Conservation (phyloP, 179 eudicot species). For the Silene noctiflora region DNA sequence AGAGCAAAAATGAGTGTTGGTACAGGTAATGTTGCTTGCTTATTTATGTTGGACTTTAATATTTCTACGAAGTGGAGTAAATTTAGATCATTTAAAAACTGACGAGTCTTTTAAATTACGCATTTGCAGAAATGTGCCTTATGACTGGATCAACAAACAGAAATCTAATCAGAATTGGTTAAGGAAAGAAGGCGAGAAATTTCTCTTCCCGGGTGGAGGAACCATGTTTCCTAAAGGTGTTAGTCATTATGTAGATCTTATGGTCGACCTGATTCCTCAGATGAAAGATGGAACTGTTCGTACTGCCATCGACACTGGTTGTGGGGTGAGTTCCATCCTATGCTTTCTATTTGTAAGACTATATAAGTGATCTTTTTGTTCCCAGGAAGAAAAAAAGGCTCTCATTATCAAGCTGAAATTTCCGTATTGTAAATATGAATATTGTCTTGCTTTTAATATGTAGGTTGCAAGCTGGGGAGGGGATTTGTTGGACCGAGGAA, state of each 20-base stretch:
- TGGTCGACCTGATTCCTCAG: constrained; percentile 70
- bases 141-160: constrained; percentile 87
- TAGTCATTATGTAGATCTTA: constrained; percentile 71
- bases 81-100: neutral
- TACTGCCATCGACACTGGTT: constrained; percentile 96
- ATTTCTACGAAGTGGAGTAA: neutral
- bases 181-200: constrained; percentile 84
- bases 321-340: constrained; percentile 74
- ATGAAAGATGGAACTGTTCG: constrained; percentile 86
- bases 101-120: neutral
- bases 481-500: constrained; percentile 80
- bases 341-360: constrained; percentile 9
- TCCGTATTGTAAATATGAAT: no score
- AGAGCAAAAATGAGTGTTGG: constrained; percentile 92
- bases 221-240: constrained; percentile 96
- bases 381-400: no score
- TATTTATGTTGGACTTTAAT: neutral
- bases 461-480: constrained; percentile 99
- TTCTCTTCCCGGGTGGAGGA: constrained; percentile 91
- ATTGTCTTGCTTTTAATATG: constrained; percentile 23
- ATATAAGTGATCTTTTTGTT: no score
- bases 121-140: constrained; percentile 76
- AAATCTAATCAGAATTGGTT: constrained; percentile 95
- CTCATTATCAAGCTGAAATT: no score
- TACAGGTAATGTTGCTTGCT: constrained; percentile 53